Percentiles rank a stretch among this genome's conserved stretches.
Conservation (phyloP, 768 basidiomycete genomes). For the Dentipellis fragilis region DNA sequence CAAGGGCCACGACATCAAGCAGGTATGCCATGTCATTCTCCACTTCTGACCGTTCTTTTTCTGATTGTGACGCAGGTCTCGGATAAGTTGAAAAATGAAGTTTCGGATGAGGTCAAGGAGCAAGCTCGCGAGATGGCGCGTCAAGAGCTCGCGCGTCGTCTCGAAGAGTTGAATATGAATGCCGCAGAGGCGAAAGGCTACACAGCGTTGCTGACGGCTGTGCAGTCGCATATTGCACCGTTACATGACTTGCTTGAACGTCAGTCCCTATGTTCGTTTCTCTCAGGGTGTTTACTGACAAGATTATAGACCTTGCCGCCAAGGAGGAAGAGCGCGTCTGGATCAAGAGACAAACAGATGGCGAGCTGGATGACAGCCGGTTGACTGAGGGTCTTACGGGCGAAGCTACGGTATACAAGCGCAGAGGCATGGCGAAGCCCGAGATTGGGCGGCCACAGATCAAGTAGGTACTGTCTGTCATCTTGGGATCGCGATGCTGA, state of each 20-base stretch:
- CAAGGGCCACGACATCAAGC: conserved; percentile 52
- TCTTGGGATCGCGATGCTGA: not conserved
- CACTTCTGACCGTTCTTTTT: not conserved
- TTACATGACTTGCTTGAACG: conserved; percentile 54
- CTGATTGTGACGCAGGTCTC: conserved; percentile 27
- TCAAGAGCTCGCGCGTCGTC: conserved; percentile 46
- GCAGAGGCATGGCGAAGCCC: conserved; percentile 59
- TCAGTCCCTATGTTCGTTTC: conserved; percentile 19
- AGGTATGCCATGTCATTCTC: conserved; percentile 22
- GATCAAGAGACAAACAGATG: conserved; percentile 64
- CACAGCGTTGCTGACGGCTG: conserved; percentile 38
- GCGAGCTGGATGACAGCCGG: conserved; percentile 57
- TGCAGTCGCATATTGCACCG: conserved; percentile 50
- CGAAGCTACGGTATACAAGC: conserved; percentile 61
- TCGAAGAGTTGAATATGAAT: conserved; percentile 58
- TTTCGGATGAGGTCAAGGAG: conserved; percentile 52
- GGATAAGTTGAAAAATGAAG: conserved; percentile 42
- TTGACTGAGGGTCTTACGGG: conserved; percentile 61
- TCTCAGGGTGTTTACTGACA: not conserved
- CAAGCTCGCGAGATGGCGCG: conserved; percentile 59
- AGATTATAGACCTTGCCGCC: conserved; percentile 43
- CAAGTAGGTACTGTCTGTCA: conserved; percentile 31
- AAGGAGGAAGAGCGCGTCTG: conserved; percentile 64
- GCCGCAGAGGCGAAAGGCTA: conserved; percentile 46
- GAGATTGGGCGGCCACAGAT: conserved; percentile 59